Base-by-base conservation (phyloP, 1,284 basidiomycete genomes). In the Gymnopus androsaceus region DNA sequence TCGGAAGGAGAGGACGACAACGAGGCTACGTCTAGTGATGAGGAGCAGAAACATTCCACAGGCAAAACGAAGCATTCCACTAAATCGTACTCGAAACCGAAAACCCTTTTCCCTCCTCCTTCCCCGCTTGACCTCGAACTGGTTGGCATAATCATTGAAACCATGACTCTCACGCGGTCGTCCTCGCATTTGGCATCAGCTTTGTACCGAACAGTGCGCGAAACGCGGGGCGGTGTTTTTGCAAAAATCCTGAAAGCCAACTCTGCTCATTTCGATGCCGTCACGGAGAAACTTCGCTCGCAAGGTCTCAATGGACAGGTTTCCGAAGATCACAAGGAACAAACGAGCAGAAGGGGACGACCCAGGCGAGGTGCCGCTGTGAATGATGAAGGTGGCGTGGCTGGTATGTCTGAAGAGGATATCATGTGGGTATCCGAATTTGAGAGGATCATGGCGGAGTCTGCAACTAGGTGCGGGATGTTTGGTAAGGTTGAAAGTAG, bases 401-500 rank as follows among this genome's bases (percentile, higher is more conserved):
- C 70, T 57, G 68, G 64, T 4, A 67, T 78, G 60, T 70, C 71
- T 41, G 66, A 67, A 36, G 75, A 81, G 58, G 64, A 68, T 58
- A 79, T 79, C 59, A 84, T 86, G 75, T 64, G 78, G 57, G 64
- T 64, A 11, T 41, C 27, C 19, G 66, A 80, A 23, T 76, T 90
- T 52, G 72, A 75, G 48, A 64, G 68, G 1, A 79, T 85, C 28
- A 70, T 90, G 58, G 72, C 76, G 51, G 69, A 70, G 51, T 84
- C 83, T 6, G 77, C 64, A 46, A 64, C 60, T 31, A 75, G 74
- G 38, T 75, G 75, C 54, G 85, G 85, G 2, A 78, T 90, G 57
- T 90, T 90, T 64, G 87, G 83, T 21, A 84, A 84, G 64, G 84
- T 90, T 37, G 82, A 87, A 60, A 82, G 82, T 57, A 83, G 78